Percentiles rank a stretch among this genome's conserved stretches.
Evolutionary conservation across 345 rosid species (phyloP).

Genomic region (Hypericum perforatum): DNA sequence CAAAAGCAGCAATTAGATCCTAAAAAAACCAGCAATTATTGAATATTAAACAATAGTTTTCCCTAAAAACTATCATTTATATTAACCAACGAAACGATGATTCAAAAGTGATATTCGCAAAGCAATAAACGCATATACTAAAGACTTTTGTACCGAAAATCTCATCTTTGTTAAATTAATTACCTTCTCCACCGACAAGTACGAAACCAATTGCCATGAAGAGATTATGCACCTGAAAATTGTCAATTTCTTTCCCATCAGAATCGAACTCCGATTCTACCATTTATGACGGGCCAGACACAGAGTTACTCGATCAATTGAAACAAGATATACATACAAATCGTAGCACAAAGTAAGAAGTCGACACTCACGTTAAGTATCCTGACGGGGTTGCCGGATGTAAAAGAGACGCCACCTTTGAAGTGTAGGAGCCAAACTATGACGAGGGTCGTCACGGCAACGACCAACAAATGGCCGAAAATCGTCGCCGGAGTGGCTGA

Average conservation of each 20-base stretch:
- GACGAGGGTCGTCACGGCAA: conserved; percentile 34
- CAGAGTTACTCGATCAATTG: not conserved
- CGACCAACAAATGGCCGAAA: conserved; percentile 29
- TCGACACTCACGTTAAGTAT: conserved; percentile 28
- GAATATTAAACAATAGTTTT: too few species aligned
- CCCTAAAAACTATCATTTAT: too few species aligned
- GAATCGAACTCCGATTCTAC: not conserved
- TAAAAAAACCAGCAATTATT: too few species aligned
- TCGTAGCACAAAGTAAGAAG: not conserved
- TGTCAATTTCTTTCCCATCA: too few species aligned
- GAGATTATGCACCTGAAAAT: conserved; percentile 37
- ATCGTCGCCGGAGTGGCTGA: conserved; percentile 29
- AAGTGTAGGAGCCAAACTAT: conserved; percentile 43
- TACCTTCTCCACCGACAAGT: conserved; percentile 46
- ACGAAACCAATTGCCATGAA: conserved; percentile 48
- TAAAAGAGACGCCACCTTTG: conserved; percentile 29
- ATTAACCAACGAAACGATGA: too few species aligned
- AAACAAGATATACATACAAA: not conserved
- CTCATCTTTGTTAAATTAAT: too few species aligned
- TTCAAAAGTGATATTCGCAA: too few species aligned
- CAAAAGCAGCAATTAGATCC: too few species aligned
- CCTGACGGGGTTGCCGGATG: conserved; percentile 23
- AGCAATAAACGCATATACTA: too few species aligned
- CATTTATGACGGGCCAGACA: not conserved
- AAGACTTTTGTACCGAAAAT: too few species aligned